phyloP scores from a whole-genome alignment of 768 basidiomycete genomes.

The Tephrocybe sp. region DNA sequence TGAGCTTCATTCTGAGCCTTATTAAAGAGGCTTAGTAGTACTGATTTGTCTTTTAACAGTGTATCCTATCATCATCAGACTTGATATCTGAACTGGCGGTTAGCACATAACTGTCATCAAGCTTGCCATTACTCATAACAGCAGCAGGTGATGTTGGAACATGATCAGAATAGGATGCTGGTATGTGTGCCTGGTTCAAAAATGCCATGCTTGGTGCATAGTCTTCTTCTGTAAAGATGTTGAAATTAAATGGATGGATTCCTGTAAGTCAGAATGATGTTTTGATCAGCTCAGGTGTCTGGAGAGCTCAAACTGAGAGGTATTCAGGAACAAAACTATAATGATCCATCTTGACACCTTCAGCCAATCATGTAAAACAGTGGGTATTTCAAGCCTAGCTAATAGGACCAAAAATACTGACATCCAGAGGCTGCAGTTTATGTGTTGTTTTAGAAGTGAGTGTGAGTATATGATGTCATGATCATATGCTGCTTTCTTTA shows the following conservation, averaged over 20 bases:
- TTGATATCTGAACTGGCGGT: too few species aligned
- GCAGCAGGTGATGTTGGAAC: neutral
- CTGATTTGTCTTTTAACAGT: too few species aligned
- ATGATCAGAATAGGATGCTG: neutral
- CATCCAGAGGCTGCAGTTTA: too few species aligned
- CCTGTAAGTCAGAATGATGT: neutral
- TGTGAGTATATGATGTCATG: too few species aligned
- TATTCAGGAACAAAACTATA: slow-evolving; percentile 1
- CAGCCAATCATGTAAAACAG: neutral
- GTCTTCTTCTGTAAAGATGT: neutral
- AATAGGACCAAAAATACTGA: slow-evolving; percentile 26
- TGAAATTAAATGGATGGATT: neutral
- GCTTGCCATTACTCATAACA: neutral
- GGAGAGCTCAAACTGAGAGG: neutral
- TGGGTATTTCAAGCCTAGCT: slow-evolving; percentile 23
- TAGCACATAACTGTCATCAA: neutral
- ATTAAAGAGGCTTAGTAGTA: too few species aligned
- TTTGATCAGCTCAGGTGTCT: neutral
- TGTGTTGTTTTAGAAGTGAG: too few species aligned
- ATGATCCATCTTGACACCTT: neutral
- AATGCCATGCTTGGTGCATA: neutral
- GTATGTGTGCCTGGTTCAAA: neutral
- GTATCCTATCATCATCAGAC: too few species aligned
- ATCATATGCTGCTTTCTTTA: too few species aligned
- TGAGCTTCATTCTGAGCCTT: too few species aligned